These are phyloP conservation scores for Aspergillus ellipticus DNA, from an alignment of 495 filamentous ascomycete species.

Conservation along the genomic window DNA sequence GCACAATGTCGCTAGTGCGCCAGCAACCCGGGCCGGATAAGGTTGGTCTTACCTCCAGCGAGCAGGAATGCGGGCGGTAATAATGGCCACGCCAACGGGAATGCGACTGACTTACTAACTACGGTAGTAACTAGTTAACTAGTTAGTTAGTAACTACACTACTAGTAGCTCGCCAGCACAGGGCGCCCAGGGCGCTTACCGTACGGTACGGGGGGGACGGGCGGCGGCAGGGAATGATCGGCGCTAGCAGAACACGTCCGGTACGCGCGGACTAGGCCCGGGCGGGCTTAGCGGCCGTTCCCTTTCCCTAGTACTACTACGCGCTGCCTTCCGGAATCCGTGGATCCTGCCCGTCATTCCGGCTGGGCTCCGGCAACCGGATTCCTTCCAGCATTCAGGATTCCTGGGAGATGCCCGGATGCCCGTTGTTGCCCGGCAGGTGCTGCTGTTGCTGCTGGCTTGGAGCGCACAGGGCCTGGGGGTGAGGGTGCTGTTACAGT, in stretches of 20 bases:
- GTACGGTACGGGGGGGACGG: neutral
- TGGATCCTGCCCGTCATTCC: constrained; percentile 1
- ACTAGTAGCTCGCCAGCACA: too few species aligned
- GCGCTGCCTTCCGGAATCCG: neutral
- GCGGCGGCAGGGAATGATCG: neutral
- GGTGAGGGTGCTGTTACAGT: too few species aligned
- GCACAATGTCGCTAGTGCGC: neutral
- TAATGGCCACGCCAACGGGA: too few species aligned
- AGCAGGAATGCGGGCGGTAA: neutral
- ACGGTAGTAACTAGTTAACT: too few species aligned
- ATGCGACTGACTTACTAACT: too few species aligned
- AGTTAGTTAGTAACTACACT: too few species aligned
- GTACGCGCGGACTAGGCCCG: neutral
- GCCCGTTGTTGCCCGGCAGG: neutral
- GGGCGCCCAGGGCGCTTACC: neutral
- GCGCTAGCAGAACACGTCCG: neutral
- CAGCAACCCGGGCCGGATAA: neutral
- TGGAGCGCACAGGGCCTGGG: too few species aligned
- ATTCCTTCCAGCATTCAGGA: constrained; percentile 9
- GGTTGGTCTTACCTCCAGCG: neutral
- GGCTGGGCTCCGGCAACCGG: neutral
- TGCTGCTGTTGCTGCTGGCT: too few species aligned
- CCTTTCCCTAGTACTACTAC: neutral
- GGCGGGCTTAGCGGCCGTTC: neutral
- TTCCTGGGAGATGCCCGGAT: too few species aligned